phyloP scores from a whole-genome alignment of 2,329 filamentous ascomycete species.

The Aspergillus sp. region DNA sequence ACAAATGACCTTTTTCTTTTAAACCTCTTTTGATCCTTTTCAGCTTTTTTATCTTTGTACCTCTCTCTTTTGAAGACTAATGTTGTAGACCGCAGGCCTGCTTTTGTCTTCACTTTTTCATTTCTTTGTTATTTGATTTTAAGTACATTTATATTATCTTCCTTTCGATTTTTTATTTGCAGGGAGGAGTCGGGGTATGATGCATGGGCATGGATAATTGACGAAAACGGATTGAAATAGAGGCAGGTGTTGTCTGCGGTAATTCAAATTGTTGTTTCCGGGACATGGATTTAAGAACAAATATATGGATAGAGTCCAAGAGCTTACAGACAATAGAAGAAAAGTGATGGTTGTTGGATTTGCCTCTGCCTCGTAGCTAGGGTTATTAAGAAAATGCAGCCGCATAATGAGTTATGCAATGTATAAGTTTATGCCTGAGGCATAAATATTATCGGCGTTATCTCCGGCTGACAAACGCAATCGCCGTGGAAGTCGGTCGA shows the following conservation, averaged over 20 bases:
- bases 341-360: no score
- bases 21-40: not conserved
- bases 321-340: no score
- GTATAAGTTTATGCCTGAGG: no score
- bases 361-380: no score
- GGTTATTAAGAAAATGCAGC: not conserved
- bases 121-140: not conserved
- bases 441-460: conserved; percentile 9
- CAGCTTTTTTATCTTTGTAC: no score
- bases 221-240: not conserved
- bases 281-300: no score
- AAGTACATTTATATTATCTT: no score
- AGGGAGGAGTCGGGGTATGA: not conserved
- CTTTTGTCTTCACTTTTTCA: not conserved
- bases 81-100: conserved; percentile 3
- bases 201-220: not conserved
- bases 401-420: not conserved
- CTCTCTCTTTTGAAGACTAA: not conserved
- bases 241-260: no score
- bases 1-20: conserved; percentile 10
- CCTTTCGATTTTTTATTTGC: not conserved
- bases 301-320: no score
- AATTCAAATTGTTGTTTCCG: no score
- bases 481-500: conserved; percentile 24
- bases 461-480: conserved; percentile 28